phyloP scores from a whole-genome alignment of 2,329 filamentous ascomycete genomes.

The Ophiostoma pallidulum region DNA sequence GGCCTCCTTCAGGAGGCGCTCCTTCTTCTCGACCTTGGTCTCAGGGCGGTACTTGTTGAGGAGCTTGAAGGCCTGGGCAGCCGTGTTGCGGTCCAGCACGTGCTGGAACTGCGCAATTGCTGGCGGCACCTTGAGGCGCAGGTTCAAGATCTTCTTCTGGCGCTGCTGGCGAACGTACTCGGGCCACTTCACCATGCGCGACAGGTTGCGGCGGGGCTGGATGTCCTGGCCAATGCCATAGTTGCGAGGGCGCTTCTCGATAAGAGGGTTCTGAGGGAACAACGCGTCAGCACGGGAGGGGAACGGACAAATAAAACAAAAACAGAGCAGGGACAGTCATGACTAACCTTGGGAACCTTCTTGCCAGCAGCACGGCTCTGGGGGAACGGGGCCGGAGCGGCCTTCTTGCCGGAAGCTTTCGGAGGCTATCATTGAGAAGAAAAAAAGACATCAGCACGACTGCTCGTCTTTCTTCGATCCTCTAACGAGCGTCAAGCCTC shows the following conservation, averaged over 20 bases:
- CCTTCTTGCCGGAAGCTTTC: constrained; percentile 88
- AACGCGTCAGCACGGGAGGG: constrained; percentile 15
- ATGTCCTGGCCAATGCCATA: constrained; percentile 98
- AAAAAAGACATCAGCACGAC: constrained; percentile 96
- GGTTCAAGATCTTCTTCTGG: constrained; percentile 88
- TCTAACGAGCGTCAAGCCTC: constrained; percentile 63
- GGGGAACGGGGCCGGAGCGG: constrained; percentile 92
- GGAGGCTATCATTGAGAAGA: constrained; percentile 99
- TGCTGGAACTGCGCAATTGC: constrained; percentile 96
- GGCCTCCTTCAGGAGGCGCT: constrained; percentile 95
- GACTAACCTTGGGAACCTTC: constrained; percentile 92
- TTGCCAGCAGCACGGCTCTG: constrained; percentile 90
- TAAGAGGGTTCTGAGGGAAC: constrained; percentile 75
- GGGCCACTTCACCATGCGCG: constrained; percentile 99
- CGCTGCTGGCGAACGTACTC: constrained; percentile 98
- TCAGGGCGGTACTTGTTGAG: constrained; percentile 99
- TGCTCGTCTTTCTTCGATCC: constrained; percentile 67
- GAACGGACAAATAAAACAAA: too few species aligned
- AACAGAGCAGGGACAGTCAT: background rate
- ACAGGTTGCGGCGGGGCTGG: constrained; percentile 90
- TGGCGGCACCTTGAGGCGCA: constrained; percentile 97
- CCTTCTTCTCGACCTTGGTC: constrained; percentile 99
- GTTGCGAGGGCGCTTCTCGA: constrained; percentile 97
- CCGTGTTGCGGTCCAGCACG: constrained; percentile 93
- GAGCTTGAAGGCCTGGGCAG: constrained; percentile 95